Base-by-base conservation (phyloP, 116 monocot genomes). In the Posidonia oceanica region DNA sequence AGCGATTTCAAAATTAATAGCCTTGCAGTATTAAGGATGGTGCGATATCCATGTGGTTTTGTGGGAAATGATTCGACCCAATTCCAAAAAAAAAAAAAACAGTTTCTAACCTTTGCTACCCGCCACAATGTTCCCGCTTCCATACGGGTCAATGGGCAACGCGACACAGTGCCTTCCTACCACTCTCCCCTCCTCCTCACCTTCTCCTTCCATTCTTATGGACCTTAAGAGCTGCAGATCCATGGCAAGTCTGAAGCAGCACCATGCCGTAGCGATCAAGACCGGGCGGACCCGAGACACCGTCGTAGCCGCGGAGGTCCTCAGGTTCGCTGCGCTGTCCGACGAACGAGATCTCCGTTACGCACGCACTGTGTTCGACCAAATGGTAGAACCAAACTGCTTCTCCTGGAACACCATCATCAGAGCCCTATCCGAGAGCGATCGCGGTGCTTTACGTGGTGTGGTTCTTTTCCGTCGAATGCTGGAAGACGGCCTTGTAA, bases 341-440 rank as follows among this genome's bases (percentile, higher is more conserved):
- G 14, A 61, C 2, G 53, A 68, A 39, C 73, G 82, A 4, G 80
- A 88, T 55, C 72, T 89, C 16, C 2, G 7, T 14, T 84, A 89
- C 56, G 93, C 89, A 7, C 76, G 67, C 61, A 17, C 17, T 15
- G 59, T 93, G 65, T 87, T 89, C 72, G 78, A 78, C 20, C 54
- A 81, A 79, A 86, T 89, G 82, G 41, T 37, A 3, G 69, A 88
- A 29, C 93, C 86, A 44, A 92, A 92, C 52, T 63, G 70, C 74
- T 92, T 92, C 80, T 83, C 88, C 37, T 91, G 85, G 79, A 91
- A 91, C 77, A 91, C 85, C 70, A 39, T 83, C 59, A 85, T 91
- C 64, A 80, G 88, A 0, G 88, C 91, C 38, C 77, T 86, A 61
- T 69, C 91, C 21, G 85, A 91, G 64, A 77, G 68, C 51, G 75